Percentiles rank a stretch among this genome's conserved stretches.
Evolutionary conservation across 2,329 filamentous ascomycete species (phyloP).

Genomic region (Arthrocladium fulminans): DNA sequence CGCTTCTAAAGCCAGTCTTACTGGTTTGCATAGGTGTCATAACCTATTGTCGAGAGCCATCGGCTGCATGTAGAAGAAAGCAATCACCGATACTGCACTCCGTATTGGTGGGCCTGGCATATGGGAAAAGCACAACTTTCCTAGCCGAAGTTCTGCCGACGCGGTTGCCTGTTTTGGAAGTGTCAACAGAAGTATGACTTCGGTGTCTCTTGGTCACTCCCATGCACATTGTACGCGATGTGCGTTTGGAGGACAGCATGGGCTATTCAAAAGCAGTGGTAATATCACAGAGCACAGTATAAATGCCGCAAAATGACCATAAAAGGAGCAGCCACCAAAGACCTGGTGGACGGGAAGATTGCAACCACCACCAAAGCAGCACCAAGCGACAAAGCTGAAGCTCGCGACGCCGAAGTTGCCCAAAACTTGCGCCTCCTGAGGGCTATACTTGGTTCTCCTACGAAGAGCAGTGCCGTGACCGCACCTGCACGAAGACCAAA

Average conservation of each 20-base stretch:
- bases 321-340: background rate
- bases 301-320: background rate
- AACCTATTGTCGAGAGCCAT: constrained; percentile 4
- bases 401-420: background rate
- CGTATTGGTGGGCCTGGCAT: background rate
- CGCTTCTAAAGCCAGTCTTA: background rate
- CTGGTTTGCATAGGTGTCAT: constrained; percentile 7
- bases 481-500: constrained; percentile 1
- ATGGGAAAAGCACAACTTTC: background rate
- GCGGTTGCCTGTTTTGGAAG: constrained; percentile 1
- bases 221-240: background rate
- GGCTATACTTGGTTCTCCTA: constrained; percentile 1
- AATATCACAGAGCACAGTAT: background rate
- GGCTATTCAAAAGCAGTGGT: background rate
- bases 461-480: background rate
- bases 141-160: background rate
- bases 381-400: background rate
- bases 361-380: background rate
- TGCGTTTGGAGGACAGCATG: background rate
- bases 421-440: constrained; percentile 6
- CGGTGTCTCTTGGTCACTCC: background rate
- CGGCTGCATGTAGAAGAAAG: background rate
- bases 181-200: constrained; percentile 2
- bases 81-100: background rate
- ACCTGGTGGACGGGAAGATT: background rate